A percentile compares a stretch with the other conserved stretches of the same genome.
phyloP scores from a whole-genome alignment of 2,329 filamentous ascomycete species.

The Colletotrichum spinosum region DNA sequence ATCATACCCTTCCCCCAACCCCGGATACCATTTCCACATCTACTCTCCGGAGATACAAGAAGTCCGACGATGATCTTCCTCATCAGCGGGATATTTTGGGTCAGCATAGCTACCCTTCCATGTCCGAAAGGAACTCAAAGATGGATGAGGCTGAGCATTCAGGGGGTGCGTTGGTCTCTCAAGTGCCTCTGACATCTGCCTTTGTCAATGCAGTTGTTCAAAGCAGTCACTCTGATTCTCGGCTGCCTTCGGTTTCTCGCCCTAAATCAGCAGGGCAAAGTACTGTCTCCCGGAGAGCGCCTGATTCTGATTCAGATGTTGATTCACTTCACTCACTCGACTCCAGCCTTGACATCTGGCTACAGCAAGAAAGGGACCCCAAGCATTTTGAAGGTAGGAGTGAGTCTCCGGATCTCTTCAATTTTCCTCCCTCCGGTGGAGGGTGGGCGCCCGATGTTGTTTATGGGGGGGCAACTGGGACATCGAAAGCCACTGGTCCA shows the following conservation, averaged over 20 bases:
- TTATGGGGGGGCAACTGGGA: constrained; percentile 47
- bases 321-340: constrained; percentile 56
- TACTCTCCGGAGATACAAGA: constrained; percentile 62
- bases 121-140: constrained; percentile 44
- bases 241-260: constrained; percentile 49
- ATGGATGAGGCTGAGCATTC: constrained; percentile 33
- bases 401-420: constrained; percentile 65
- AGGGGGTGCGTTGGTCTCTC: constrained; percentile 38
- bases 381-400: constrained; percentile 44
- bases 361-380: constrained; percentile 59
- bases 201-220: constrained; percentile 43
- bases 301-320: constrained; percentile 60
- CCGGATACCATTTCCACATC: constrained; percentile 71
- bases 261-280: constrained; percentile 62
- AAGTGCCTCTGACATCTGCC: constrained; percentile 47
- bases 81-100: constrained; percentile 44
- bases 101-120: constrained; percentile 47
- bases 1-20: constrained; percentile 65
- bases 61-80: constrained; percentile 61
- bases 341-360: constrained; percentile 69
- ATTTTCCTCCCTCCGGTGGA: constrained; percentile 57
- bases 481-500: constrained; percentile 43
- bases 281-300: constrained; percentile 52
- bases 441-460: constrained; percentile 63
- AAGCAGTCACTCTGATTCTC: constrained; percentile 44